Evolutionary conservation across 176 grass and related monocot species (phyloP), one percentile per base, ranked within the genome.

Genomic region (Raddia guianensis): DNA sequence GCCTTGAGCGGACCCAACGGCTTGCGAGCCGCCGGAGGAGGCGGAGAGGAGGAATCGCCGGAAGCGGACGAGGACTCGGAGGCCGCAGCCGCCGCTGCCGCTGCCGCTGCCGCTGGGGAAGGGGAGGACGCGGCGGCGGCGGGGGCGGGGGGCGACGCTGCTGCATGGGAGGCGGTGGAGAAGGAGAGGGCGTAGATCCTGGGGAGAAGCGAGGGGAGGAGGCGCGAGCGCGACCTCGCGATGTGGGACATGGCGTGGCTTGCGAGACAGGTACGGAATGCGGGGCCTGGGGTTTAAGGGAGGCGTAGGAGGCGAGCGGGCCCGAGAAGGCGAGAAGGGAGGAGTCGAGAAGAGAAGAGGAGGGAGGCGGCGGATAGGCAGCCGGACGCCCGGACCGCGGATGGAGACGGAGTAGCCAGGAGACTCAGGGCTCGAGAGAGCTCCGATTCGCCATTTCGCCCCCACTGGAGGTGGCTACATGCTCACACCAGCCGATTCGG

Each of bases 151-250:
- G 75, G 35, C 0, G 75, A 35, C 0, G 50, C 32, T 7, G 91
- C 33, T 0, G 80, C 73, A 6, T 79, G 73, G 40, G 83, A 66
- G 64, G 76, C 4, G n/a, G 90, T 65, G 60, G 66, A 80, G 76
- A 74, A 84, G 81, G 77, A 57, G 33, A 21, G 51, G 44, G 69
- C n/a, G 12, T 62, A 46, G 80, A 79, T 84, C 73, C 82, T 78
- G 55, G 74, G 58, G 0, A 72, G 67, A n/a, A 69, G 49, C 4
- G 53, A 55, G 55, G 66, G 80, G 73, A 86, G 67, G 64, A 86
- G 55, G 80, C 86, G 86, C 73, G 89, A 85, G 80, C 86, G 86
- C 73, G 89, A 85, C 65, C 63, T 83, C 45, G 78, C 84, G 80
- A 87, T 48, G 53, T 63, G 81, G 68, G 68, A 80, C 92, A 94